Percentiles rank a stretch among this genome's conserved stretches.
These are phyloP conservation scores for Blastobotrys malaysiensis DNA, from an alignment of 1,139 yeast species.

Conservation along the genomic window DNA sequence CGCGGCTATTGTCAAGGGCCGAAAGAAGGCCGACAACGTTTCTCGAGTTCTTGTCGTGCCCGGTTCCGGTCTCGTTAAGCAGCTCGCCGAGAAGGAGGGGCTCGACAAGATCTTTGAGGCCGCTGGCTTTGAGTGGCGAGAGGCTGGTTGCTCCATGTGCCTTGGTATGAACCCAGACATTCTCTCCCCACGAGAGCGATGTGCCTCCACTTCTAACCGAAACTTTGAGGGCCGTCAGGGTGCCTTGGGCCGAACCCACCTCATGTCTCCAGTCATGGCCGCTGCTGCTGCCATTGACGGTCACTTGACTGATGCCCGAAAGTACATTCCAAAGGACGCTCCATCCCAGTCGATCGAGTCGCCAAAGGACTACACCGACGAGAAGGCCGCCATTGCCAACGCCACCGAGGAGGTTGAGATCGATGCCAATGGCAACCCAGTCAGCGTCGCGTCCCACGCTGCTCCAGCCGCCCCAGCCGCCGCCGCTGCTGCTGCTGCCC, in stretches of 20 bases:
- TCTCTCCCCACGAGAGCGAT: slow-evolving; percentile 87
- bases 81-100: slow-evolving; percentile 92
- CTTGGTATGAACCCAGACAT: slow-evolving; percentile 99
- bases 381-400: slow-evolving; percentile 44
- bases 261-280: slow-evolving; percentile 99
- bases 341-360: slow-evolving; percentile 56
- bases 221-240: slow-evolving; percentile 99
- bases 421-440: slow-evolving; percentile 27
- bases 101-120: slow-evolving; percentile 81
- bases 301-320: slow-evolving; percentile 84
- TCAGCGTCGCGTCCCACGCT: slow-evolving; percentile 22
- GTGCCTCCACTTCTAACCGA: slow-evolving; percentile 98
- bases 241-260: slow-evolving; percentile 90
- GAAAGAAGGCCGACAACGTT: slow-evolving; percentile 76
- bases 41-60: slow-evolving; percentile 89
- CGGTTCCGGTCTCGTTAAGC: slow-evolving; percentile 91
- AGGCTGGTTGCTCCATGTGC: slow-evolving; percentile 99
- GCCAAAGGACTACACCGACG: slow-evolving; percentile 63
- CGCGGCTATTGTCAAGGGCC: slow-evolving; percentile 87
- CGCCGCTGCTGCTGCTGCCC: slow-evolving; percentile 29
- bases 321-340: slow-evolving; percentile 58
- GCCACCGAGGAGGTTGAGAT: slow-evolving; percentile 34
- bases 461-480: slow-evolving; percentile 35
- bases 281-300: slow-evolving; percentile 97
- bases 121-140: slow-evolving; percentile 98